Evolutionary conservation across 306 rosid species (phyloP), one percentile per base, ranked within the genome.

Genomic region (Cicer chorassanicum): DNA sequence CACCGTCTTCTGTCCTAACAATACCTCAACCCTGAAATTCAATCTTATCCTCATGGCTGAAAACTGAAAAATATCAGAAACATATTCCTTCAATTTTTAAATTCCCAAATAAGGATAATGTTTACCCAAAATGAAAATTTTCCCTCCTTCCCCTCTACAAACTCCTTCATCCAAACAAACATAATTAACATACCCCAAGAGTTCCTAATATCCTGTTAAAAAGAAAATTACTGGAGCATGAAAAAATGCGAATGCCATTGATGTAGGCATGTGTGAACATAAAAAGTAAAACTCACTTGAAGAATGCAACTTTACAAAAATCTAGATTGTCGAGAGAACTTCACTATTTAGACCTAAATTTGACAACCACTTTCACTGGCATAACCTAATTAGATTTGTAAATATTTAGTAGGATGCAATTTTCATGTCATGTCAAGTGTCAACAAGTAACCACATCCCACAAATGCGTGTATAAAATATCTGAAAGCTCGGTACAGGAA

Each of bases 361-460:
- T 39, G 48, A 39, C 46, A 42, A 41, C 70, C 51, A 42, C 9
- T 65, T 65, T 42, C 51, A 40, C n/a, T 15, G 49, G 69, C 24
- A 40, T 64, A 64, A 36, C 43, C 67, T 36, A 41, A 40, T 41
- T 40, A 64, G 69, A 16, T 29, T 64, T 14, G 14, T 10, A 61
- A 66, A 48, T 6, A 18, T 18, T 46, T 24, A 54, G 53, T 19
- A 29, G 65, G 73, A 68, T 41, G 42, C 3, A 78, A 54, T 14
- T 57, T 15, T 14, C 76, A 68, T 1, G 61, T 59, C 42, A 2
- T 59, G 18, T 60, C 6, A 60, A 34, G 36, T 0, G 56, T 49
- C 51, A 70, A 39, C 42, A 34, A 48, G 57, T 7, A 70, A 63
- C 41, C 68, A 38, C 60, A 65, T 15, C 76, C 64, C 18, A 71